Evolutionary conservation across 371 early-diverging fungal species (phyloP).

Genomic region (Mortierella sp.): DNA sequence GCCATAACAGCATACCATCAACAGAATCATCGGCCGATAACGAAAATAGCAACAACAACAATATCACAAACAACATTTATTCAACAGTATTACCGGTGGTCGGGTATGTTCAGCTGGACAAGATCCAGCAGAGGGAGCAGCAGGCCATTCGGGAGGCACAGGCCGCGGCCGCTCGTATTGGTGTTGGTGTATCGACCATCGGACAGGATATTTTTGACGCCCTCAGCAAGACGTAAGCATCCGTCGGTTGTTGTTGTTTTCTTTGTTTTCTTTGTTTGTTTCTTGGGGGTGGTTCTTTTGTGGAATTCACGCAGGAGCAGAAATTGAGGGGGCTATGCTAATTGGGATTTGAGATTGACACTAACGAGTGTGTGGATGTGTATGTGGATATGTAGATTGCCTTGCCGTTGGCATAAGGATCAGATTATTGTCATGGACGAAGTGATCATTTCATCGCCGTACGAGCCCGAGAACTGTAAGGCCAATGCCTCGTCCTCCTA

Average conservation of each 20-base stretch:
- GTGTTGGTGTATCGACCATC: constrained; percentile 84
- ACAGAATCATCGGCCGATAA: constrained; percentile 6
- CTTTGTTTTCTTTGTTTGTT: not conserved
- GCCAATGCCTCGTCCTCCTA: constrained; percentile 71
- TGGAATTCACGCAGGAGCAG: no score
- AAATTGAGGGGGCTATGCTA: no score
- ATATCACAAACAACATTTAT: constrained; percentile 31
- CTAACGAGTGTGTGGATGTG: not conserved
- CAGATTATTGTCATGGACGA: constrained; percentile 88
- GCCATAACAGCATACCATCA: constrained; percentile 7
- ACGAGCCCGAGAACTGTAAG: constrained; percentile 78
- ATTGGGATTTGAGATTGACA: no score
- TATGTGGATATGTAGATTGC: constrained; percentile 64
- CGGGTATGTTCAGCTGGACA: constrained; percentile 67
- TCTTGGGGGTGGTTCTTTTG: no score
- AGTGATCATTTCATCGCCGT: constrained; percentile 83
- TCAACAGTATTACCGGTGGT: constrained; percentile 54
- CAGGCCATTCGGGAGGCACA: constrained; percentile 69
- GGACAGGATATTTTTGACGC: constrained; percentile 89
- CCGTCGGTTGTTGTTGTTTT: not conserved
- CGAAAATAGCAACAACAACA: constrained; percentile 4
- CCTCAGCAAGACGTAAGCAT: constrained; percentile 80
- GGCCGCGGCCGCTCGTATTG: constrained; percentile 76
- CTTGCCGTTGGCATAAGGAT: constrained; percentile 86
- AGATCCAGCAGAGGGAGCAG: constrained; percentile 73